A percentile compares a stretch with the other conserved stretches of the same genome.
Conservation (phyloP, 2,329 filamentous ascomycete species). For the Endoconidiophora polonica region DNA sequence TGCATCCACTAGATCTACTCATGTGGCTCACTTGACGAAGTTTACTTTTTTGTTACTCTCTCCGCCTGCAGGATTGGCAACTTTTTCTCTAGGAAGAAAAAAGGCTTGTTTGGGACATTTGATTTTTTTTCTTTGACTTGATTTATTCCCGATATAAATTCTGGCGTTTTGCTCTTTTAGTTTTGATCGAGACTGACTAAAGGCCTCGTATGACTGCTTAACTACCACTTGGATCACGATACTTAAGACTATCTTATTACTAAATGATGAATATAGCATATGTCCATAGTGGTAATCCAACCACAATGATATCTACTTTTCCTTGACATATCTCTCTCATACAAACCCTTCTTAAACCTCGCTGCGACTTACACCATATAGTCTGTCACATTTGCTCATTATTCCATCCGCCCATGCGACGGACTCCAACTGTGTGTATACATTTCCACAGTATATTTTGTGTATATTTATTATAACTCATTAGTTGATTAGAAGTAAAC, state of each 20-base stretch:
- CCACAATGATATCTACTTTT: neutral
- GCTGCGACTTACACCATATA: neutral
- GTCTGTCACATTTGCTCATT: too few relatives aligned
- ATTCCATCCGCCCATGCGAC: too few relatives aligned
- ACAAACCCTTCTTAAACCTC: neutral
- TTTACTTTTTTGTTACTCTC: constrained; percentile 7
- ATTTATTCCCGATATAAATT: neutral
- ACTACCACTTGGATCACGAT: constrained; percentile 3
- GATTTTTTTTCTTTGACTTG: neutral
- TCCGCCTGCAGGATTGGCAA: constrained; percentile 12
- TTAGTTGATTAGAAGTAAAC: too few relatives aligned
- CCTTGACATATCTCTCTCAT: neutral
- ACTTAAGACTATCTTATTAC: constrained; percentile 7
- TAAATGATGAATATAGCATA: constrained; percentile 6
- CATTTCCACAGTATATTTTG: too few relatives aligned
- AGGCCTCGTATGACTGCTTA: too few relatives aligned
- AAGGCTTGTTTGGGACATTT: constrained; percentile 4
- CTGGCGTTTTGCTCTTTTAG: constrained; percentile 2
- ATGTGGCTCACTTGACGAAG: neutral
- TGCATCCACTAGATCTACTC: neutral
- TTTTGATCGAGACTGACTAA: neutral
- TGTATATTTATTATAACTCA: too few relatives aligned
- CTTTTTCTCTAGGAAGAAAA: constrained; percentile 11
- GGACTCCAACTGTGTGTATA: too few relatives aligned
- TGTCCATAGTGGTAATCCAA: neutral